Conservation (phyloP, 2,329 filamentous ascomycete species). For the Phialophora chinensis region DNA sequence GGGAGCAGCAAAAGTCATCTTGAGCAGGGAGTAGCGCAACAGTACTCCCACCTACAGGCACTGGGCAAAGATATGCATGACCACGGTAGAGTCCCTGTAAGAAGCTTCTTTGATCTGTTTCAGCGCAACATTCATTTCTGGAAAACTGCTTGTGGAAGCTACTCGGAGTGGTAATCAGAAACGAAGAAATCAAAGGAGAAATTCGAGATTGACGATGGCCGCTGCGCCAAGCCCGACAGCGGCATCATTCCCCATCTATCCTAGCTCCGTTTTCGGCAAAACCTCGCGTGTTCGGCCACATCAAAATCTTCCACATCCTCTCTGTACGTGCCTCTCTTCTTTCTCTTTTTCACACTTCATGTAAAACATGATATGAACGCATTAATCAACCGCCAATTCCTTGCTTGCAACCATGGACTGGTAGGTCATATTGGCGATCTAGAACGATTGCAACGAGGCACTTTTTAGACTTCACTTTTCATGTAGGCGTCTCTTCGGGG, state of each 20-base stretch:
- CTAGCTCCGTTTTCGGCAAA: not conserved
- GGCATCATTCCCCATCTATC: not conserved
- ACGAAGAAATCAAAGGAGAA: not conserved
- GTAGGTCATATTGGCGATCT: slow-evolving; percentile 41
- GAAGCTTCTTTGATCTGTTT: not conserved
- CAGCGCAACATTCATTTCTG: not conserved
- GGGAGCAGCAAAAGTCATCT: not conserved
- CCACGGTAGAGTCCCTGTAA: not conserved
- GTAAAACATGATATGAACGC: slow-evolving; percentile 37
- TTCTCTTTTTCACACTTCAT: slow-evolving; percentile 37
- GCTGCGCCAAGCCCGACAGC: not conserved
- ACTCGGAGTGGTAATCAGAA: not conserved
- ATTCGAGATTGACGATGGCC: not conserved
- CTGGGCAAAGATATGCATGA: not conserved
- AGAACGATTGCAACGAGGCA: slow-evolving; percentile 34
- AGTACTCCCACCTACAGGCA: not conserved
- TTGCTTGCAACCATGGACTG: slow-evolving; percentile 33
- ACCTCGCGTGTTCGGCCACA: not conserved
- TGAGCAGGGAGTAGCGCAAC: not conserved
- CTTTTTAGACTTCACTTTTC: slow-evolving; percentile 37
- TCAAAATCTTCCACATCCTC: slow-evolving; percentile 13
- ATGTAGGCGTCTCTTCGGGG: slow-evolving; percentile 16
- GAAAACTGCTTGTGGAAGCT: not conserved
- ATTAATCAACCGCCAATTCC: slow-evolving; percentile 40
- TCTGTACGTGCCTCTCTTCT: slow-evolving; percentile 4